Evolutionary conservation across 805 yeast species (phyloP).

Genomic region (Monosporozyma yasuniensis): DNA sequence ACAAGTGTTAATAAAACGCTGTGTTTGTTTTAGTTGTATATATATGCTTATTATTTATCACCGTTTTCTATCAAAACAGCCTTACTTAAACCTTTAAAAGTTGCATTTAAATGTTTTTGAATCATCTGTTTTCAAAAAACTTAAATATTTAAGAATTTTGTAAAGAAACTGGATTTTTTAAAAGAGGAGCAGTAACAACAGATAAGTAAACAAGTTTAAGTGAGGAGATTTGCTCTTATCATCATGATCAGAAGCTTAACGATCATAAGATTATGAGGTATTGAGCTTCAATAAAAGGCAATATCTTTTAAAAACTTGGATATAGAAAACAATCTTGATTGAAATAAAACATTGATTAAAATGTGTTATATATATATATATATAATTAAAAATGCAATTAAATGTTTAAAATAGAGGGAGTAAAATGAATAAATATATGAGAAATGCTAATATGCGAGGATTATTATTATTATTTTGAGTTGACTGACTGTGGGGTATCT

Average conservation of each 20-base stretch:
- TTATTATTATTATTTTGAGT: not conserved
- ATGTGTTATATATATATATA: not conserved
- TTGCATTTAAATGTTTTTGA: not conserved
- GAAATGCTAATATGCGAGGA: not conserved
- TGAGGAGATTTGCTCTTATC: not conserved
- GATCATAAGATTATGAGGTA: no score
- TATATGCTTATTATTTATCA: no score
- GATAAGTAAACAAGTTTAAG: not conserved
- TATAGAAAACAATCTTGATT: no score
- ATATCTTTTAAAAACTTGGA: no score
- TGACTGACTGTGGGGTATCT: not conserved
- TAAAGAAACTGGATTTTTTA: no score
- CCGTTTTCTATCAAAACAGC: not conserved
- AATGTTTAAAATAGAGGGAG: not conserved
- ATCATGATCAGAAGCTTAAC: no score
- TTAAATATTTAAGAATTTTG: not conserved
- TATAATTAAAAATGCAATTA: not conserved
- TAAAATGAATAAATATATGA: not conserved
- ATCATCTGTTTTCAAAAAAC: not conserved
- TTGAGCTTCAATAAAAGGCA: no score
- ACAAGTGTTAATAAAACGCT: no score
- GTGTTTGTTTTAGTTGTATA: no score
- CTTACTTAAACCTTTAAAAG: not conserved
- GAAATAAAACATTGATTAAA: not conserved
- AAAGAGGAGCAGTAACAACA: not conserved